These are phyloP conservation scores for Peronospora destructor DNA, from an alignment of 352 stramenopile genomes.

Conservation along the genomic window DNA sequence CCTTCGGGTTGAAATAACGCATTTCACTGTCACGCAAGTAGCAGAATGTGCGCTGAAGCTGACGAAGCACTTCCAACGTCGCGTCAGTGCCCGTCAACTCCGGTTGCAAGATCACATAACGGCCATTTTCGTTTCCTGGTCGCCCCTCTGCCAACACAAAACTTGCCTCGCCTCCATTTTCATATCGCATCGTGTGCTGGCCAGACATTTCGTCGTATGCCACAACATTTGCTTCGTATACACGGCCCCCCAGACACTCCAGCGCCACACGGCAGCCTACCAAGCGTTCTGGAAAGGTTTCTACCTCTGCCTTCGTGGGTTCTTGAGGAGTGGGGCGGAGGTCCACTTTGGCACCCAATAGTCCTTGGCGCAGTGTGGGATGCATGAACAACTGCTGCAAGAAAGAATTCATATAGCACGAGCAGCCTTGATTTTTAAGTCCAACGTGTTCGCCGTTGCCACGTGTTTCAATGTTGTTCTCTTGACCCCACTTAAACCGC, in stretches of 20 bases:
- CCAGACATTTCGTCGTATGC: slow-evolving; percentile 77
- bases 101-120: slow-evolving; percentile 83
- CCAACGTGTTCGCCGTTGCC: slow-evolving; percentile 85
- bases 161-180: slow-evolving; percentile 80
- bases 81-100: slow-evolving; percentile 73
- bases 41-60: slow-evolving; percentile 88
- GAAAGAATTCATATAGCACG: slow-evolving; percentile 99
- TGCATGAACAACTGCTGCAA: slow-evolving; percentile 97
- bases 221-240: slow-evolving; percentile 91
- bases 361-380: slow-evolving; percentile 63
- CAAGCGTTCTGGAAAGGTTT: slow-evolving; percentile 67
- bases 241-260: slow-evolving; percentile 89
- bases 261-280: slow-evolving; percentile 84
- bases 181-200: slow-evolving; percentile 78
- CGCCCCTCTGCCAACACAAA: slow-evolving; percentile 90
- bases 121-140: slow-evolving; percentile 93
- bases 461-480: slow-evolving; percentile 75
- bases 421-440: slow-evolving; percentile 98
- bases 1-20: slow-evolving; percentile 79
- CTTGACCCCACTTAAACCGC: slow-evolving; percentile 73
- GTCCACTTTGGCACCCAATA: slow-evolving; percentile 67
- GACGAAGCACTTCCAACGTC: slow-evolving; percentile 82
- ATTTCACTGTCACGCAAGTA: slow-evolving; percentile 81
- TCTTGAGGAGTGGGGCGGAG: slow-evolving; percentile 45
- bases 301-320: slow-evolving; percentile 86